Evolutionary conservation across 306 rosid species (phyloP).

Genomic region (Ormosia semicastrata): DNA sequence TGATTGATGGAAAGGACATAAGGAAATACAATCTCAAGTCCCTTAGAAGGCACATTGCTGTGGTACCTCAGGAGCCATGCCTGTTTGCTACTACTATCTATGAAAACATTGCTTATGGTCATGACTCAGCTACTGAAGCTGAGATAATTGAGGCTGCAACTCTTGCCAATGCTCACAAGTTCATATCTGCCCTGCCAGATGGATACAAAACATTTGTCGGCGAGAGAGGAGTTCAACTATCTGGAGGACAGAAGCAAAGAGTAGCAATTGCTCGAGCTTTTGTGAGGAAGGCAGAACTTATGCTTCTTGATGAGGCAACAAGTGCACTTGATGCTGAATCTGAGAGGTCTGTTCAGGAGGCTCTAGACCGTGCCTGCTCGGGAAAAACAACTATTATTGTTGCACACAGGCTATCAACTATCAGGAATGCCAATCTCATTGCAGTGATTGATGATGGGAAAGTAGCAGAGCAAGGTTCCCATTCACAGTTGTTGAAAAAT

Average conservation of each 20-base stretch:
- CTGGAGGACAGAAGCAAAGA: conserved; percentile 93
- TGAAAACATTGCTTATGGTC: conserved; percentile 88
- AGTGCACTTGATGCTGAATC: conserved; percentile 94
- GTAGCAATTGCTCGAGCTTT: conserved; percentile 86
- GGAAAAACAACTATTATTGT: conserved; percentile 86
- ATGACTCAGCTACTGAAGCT: conserved; percentile 70
- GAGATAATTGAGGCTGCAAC: conserved; percentile 84
- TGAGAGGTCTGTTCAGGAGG: conserved; percentile 87
- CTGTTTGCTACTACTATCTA: conserved; percentile 71
- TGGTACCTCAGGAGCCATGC: conserved; percentile 90
- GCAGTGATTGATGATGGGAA: conserved; percentile 94
- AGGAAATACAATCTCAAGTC: conserved; percentile 83
- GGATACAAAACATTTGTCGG: conserved; percentile 85
- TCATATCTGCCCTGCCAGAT: conserved; percentile 73
- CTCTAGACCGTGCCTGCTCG: conserved; percentile 73
- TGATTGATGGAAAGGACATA: conserved; percentile 83
- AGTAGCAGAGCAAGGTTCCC: conserved; percentile 92
- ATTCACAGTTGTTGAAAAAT: conserved; percentile 77
- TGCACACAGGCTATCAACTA: conserved; percentile 83
- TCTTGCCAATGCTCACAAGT: conserved; percentile 83
- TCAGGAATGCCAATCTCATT: conserved; percentile 73
- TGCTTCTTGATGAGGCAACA: conserved; percentile 95
- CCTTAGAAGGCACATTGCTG: conserved; percentile 74
- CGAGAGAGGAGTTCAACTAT: conserved; percentile 83
- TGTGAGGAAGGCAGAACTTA: conserved; percentile 70